A percentile compares a stretch with the other conserved stretches of the same genome.
Evolutionary conservation across 2,329 filamentous ascomycete genomes (phyloP).

Genomic region (Magnaporthales sp.): DNA sequence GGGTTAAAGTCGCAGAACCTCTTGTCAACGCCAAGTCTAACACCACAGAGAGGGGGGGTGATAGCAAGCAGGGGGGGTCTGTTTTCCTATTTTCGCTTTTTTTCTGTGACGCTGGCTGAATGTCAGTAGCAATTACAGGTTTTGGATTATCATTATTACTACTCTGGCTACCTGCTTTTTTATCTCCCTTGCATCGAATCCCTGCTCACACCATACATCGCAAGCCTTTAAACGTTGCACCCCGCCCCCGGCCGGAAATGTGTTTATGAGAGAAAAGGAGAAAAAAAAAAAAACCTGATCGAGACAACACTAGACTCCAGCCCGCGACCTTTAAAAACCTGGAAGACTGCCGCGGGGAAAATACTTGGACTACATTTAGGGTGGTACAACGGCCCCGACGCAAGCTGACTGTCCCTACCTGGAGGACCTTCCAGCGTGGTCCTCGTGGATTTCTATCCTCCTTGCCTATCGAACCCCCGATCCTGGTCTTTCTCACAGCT

Average conservation of each 20-base stretch:
- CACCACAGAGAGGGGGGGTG: not conserved
- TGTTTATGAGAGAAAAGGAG: too few species aligned
- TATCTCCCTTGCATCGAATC: not conserved
- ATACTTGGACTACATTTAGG: not conserved
- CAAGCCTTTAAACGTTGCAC: not conserved
- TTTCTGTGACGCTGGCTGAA: not conserved
- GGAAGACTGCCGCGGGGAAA: too few species aligned
- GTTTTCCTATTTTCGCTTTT: not conserved
- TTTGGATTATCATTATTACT: not conserved
- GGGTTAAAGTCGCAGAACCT: not conserved
- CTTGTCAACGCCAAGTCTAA: not conserved
- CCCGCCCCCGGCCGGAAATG: not conserved
- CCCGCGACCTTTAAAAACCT: too few species aligned
- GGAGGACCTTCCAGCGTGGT: not conserved
- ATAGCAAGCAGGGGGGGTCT: not conserved
- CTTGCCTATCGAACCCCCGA: not conserved
- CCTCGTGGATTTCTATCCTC: not conserved
- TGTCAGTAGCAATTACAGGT: not conserved
- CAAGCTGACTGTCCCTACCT: not conserved
- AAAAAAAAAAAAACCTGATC: too few species aligned
- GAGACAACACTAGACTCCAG: too few species aligned
- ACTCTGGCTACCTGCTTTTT: not conserved
- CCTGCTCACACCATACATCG: not conserved
- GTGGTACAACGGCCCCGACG: not conserved
- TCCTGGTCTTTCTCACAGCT: not conserved